phyloP scores from a whole-genome alignment of 345 rosid genomes.

The Citrus inodora region DNA sequence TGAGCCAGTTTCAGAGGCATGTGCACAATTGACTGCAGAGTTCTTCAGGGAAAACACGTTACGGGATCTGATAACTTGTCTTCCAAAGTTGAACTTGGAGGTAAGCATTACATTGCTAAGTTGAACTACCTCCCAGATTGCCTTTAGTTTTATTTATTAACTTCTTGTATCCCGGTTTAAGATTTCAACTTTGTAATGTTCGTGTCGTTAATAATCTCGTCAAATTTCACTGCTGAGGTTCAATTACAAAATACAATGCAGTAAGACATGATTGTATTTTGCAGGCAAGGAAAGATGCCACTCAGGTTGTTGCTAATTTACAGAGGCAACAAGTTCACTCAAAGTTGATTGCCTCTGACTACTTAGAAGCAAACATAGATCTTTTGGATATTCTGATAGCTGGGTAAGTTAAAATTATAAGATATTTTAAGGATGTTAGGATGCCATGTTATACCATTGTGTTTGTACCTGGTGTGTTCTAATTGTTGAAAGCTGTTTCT shows the following conservation, averaged over 20 bases:
- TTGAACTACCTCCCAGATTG: not conserved
- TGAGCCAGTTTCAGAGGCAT: slow-evolving; percentile 92
- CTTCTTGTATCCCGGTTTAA: not conserved
- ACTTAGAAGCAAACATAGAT: slow-evolving; percentile 78
- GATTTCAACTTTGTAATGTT: not conserved
- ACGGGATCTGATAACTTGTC: slow-evolving; percentile 65
- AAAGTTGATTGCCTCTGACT: slow-evolving; percentile 87
- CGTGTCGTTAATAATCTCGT: not conserved
- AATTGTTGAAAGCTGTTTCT: slow-evolving; percentile 16
- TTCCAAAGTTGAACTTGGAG: slow-evolving; percentile 89
- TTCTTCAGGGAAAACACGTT: slow-evolving; percentile 85
- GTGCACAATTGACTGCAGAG: slow-evolving; percentile 88
- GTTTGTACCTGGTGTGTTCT: slow-evolving; percentile 8
- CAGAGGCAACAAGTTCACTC: slow-evolving; percentile 95
- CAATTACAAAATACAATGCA: not conserved
- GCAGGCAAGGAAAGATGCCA: slow-evolving; percentile 96
- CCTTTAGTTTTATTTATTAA: not conserved
- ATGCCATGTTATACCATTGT: not conserved
- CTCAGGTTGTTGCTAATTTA: slow-evolving; percentile 95
- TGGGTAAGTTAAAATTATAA: slow-evolving; percentile 48
- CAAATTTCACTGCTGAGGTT: not conserved
- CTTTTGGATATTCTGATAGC: slow-evolving; percentile 72
- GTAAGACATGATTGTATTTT: not conserved
- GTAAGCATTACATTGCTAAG: slow-evolving; percentile 28
- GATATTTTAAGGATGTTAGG: not conserved